Conservation (phyloP, 2,329 filamentous ascomycete genomes). For the Alternaria brassicicola region DNA sequence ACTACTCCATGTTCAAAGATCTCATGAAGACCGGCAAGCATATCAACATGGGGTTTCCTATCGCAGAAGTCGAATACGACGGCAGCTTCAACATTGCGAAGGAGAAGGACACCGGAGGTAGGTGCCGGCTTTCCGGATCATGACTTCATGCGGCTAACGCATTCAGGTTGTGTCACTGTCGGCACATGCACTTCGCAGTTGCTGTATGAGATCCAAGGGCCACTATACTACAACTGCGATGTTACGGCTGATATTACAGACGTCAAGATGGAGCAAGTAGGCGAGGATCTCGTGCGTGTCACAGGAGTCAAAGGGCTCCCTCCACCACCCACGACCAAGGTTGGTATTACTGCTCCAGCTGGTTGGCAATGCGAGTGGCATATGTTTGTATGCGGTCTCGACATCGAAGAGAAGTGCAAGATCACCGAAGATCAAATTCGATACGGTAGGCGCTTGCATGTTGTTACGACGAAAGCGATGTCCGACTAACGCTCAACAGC, state of each 20-base stretch:
- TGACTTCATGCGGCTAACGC: not conserved
- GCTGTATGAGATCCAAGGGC: constrained; percentile 50
- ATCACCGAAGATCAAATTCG: constrained; percentile 32
- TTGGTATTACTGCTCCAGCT: constrained; percentile 33
- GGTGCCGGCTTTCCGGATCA: not conserved
- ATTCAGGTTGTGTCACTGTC: constrained; percentile 42
- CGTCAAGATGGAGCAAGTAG: constrained; percentile 48
- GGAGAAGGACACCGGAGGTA: constrained; percentile 41
- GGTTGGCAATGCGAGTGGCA: constrained; percentile 40
- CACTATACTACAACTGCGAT: constrained; percentile 58
- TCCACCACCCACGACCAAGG: constrained; percentile 58
- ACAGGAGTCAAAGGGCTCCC: constrained; percentile 50
- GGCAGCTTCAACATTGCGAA: constrained; percentile 39
- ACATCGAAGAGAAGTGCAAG: constrained; percentile 37
- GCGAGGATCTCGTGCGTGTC: constrained; percentile 51
- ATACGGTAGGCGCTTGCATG: constrained; percentile 10
- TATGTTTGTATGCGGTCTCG: constrained; percentile 35
- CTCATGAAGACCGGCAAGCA: constrained; percentile 41
- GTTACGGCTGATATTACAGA: constrained; percentile 30
- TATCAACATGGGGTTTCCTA: constrained; percentile 43
- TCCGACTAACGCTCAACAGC: constrained; percentile 8
- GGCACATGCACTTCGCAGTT: constrained; percentile 60
- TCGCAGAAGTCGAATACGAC: constrained; percentile 28
- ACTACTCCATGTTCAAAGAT: constrained; percentile 51
- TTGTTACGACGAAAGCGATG: not conserved